These are phyloP conservation scores for Pterocarpus santalinus DNA, from an alignment of 306 rosid genomes.

Conservation along the genomic window DNA sequence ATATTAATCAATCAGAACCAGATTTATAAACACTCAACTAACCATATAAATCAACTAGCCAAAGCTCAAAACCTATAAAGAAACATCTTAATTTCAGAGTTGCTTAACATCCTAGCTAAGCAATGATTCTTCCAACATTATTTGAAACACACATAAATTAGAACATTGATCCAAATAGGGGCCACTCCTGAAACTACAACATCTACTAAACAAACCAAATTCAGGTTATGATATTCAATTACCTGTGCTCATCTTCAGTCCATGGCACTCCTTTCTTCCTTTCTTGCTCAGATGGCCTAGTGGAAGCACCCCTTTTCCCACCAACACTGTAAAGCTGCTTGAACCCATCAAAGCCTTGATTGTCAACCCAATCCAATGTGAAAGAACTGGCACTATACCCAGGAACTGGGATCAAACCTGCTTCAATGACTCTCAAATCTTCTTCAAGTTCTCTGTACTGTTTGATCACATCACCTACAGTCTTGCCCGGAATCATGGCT, in stretches of 20 bases:
- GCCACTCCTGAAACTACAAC: conserved; percentile 7
- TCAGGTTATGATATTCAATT: conserved; percentile 20
- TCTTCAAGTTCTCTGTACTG: conserved; percentile 89
- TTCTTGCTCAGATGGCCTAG: conserved; percentile 79
- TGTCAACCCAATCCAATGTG: conserved; percentile 74
- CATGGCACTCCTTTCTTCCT: conserved; percentile 64
- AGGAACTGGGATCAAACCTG: conserved; percentile 81
- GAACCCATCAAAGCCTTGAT: conserved; percentile 70
- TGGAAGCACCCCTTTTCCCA: conserved; percentile 65
- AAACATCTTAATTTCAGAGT: conserved; percentile 22
- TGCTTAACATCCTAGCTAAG: conserved; percentile 30
- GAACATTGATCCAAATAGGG: background rate
- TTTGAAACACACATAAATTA: background rate
- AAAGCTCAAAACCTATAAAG: too few relatives aligned
- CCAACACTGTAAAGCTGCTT: conserved; percentile 67
- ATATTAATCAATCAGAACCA: conserved; percentile 5
- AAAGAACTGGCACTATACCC: conserved; percentile 66
- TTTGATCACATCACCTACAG: conserved; percentile 85
- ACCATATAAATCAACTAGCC: too few relatives aligned
- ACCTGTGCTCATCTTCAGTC: conserved; percentile 76
- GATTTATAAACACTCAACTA: too few relatives aligned
- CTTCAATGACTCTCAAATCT: conserved; percentile 88
- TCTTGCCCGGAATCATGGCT: conserved; percentile 80
- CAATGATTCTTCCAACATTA: background rate
- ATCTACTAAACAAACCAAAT: conserved; percentile 14